A percentile compares a stretch with the other conserved stretches of the same genome.
phyloP scores from a whole-genome alignment of 2,329 filamentous ascomycete genomes.

The Biscogniauxia sp. region DNA sequence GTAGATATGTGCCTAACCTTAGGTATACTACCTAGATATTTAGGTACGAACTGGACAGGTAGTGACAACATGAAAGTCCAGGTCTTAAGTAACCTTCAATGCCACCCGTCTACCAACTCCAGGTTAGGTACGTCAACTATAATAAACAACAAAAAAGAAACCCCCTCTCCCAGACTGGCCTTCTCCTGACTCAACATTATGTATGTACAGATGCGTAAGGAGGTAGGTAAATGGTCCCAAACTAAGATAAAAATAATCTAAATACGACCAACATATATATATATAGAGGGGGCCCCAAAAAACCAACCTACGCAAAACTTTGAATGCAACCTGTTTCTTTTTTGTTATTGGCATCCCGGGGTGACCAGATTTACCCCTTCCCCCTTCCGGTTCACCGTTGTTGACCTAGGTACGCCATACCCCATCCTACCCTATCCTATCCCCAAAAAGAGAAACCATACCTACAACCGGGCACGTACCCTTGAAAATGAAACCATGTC shows the following conservation, averaged over 20 bases:
- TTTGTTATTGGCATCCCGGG: background rate
- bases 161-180: too few species aligned
- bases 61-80: too few species aligned
- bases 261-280: too few species aligned
- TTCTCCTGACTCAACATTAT: too few species aligned
- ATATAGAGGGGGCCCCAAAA: too few species aligned
- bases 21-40: background rate
- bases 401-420: background rate
- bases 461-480: slow-evolving; percentile 6
- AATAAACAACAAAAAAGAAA: too few species aligned
- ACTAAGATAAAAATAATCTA: background rate
- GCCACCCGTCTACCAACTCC: too few species aligned
- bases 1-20: too few species aligned
- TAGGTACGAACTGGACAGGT: too few species aligned
- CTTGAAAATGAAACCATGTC: slow-evolving; percentile 10
- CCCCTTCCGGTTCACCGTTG: background rate
- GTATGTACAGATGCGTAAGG: background rate
- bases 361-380: background rate
- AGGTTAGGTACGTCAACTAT: too few species aligned
- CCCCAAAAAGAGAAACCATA: background rate
- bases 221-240: background rate
- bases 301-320: background rate
- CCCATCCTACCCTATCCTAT: background rate
- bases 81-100: too few species aligned
- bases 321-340: background rate